These are phyloP conservation scores for Fusarium guadeloupense DNA, from an alignment of 2,329 filamentous ascomycete genomes.

Conservation along the genomic window DNA sequence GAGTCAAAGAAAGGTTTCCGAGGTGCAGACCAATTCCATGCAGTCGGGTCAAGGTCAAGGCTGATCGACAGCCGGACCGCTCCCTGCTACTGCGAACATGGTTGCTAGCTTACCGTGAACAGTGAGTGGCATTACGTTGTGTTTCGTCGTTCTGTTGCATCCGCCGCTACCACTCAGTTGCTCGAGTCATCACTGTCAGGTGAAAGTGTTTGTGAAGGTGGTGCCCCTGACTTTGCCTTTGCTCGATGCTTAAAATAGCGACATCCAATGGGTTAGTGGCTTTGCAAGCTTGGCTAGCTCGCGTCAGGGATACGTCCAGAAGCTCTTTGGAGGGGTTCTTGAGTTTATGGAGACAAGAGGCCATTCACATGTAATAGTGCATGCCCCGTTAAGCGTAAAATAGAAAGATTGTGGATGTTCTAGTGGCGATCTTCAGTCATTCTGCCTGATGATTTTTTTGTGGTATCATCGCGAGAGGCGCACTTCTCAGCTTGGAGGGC, in stretches of 20 bases:
- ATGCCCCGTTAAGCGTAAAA: conserved; percentile 5
- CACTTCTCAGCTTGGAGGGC: conserved; percentile 38
- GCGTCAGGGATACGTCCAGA: conserved; percentile 30
- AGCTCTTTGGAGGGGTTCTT: conserved; percentile 5
- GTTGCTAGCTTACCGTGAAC: conserved; percentile 6
- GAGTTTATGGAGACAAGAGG: conserved; percentile 7
- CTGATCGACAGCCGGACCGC: conserved; percentile 41
- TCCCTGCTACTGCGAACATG: conserved; percentile 37
- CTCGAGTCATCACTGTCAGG: conserved; percentile 11
- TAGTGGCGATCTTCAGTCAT: conserved; percentile 29
- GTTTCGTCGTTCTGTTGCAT: not conserved
- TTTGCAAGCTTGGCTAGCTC: conserved; percentile 11
- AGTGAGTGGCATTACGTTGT: conserved; percentile 2
- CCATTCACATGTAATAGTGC: conserved; percentile 20
- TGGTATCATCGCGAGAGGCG: conserved; percentile 27
- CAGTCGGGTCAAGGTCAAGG: conserved; percentile 19
- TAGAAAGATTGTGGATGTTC: conserved; percentile 17
- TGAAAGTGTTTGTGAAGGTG: conserved; percentile 32
- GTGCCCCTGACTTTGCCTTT: conserved; percentile 45
- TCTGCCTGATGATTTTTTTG: conserved; percentile 4
- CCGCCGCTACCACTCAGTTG: conserved; percentile 5
- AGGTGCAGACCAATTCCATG: conserved; percentile 16
- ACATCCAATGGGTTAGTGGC: conserved; percentile 13
- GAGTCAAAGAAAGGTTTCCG: conserved; percentile 13
- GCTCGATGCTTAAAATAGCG: conserved; percentile 42